Evolutionary conservation across 306 rosid species (phyloP).

Genomic region (Prinsepia uniflora): DNA sequence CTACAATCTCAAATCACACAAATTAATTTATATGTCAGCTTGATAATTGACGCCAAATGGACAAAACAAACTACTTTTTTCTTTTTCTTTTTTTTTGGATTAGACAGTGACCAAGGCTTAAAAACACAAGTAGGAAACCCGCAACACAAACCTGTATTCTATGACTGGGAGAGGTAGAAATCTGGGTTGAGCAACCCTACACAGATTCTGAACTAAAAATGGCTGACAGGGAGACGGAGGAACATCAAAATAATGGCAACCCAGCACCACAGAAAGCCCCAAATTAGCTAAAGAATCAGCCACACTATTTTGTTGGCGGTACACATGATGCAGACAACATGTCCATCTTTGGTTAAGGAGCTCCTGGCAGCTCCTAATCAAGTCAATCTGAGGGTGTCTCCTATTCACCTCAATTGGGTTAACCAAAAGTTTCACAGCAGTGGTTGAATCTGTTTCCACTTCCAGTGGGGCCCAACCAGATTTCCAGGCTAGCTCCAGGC

Average conservation of each 20-base stretch:
- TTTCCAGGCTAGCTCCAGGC: constrained; percentile 9
- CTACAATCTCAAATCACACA: not conserved
- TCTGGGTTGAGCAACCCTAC: not conserved
- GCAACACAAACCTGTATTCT: not conserved
- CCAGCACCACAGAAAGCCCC: not conserved
- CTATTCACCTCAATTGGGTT: not conserved
- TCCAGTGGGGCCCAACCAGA: not conserved
- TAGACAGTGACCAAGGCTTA: not conserved
- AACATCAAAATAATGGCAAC: constrained; percentile 2
- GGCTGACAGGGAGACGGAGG: not conserved
- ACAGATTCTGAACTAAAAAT: not conserved
- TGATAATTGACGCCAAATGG: not conserved
- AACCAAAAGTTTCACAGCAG: not conserved
- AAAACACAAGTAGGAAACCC: not conserved
- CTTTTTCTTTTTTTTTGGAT: no score
- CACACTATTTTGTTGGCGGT: not conserved
- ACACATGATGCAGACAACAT: not conserved
- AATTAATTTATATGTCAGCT: not conserved
- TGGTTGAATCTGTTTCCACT: constrained; percentile 5
- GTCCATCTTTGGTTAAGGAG: not conserved
- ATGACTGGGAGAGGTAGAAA: not conserved
- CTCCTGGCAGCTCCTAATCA: constrained; percentile 1
- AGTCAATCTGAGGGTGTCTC: not conserved
- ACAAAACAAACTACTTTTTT: not conserved
- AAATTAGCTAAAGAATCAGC: constrained; percentile 8